Evolutionary conservation across 1,284 basidiomycete genomes (phyloP), one percentile per base, ranked within the genome.

Genomic region (Takashimella tepidaria): DNA sequence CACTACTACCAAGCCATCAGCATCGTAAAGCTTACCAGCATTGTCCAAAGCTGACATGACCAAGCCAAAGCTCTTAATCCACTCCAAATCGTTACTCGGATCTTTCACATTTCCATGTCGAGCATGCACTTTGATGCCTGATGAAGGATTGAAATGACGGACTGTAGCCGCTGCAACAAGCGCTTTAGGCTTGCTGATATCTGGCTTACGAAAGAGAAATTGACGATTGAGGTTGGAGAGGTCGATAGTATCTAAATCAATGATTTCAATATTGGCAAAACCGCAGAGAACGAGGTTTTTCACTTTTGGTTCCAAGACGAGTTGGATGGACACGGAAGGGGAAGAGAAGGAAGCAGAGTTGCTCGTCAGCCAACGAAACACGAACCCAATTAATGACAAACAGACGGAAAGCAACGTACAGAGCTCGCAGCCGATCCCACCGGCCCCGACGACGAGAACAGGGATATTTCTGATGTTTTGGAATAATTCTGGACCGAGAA

Each of bases 181-280:
- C 5, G 93, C 88, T 78, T 98, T 99, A 64, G 92, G 87, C 70
- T 97, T 89, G 68, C 96, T 95, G 57, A 99, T 90, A 70, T 98
- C 93, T 66, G 93, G 93, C 77, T 98, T 98, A 60, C 85, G 84
- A 77, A 99, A 99, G 40, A 99, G 79, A 75, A 99, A 99, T 70
- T 98, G 96, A 21, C 96, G 84, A 72, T 99, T 99, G 50, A 98
- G 80, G 73, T 98, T 99, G 50, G 92, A 97, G 26, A 98, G 82
- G 80, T 99, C 96, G 75, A 98, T 98, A 5, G 95, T 98, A 77
- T 99, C 96, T 56, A 99, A 81, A 77, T 98, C 96, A 60, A 99
- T 82, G 64, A 82, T 78, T 0, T 95, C 93, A 59, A 98, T 92
- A 67, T 92, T 81, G 26, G 87, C 88, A 64, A 98, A 96, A 20